Evolutionary conservation across 1,284 basidiomycete genomes (phyloP), one percentile per base, ranked within the genome.

Genomic region (Cryptococcus sp.): DNA sequence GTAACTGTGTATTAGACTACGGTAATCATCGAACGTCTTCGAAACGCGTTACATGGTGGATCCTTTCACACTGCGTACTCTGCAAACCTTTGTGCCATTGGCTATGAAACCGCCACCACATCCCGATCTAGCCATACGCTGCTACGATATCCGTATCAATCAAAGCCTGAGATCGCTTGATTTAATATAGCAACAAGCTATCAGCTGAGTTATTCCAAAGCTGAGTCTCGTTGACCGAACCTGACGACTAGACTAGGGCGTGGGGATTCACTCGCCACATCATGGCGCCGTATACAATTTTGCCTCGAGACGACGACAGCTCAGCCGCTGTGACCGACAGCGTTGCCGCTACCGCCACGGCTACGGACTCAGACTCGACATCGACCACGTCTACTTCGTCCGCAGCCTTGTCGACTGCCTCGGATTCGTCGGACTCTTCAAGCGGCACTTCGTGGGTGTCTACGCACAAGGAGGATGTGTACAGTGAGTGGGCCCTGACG

Each of bases 221-320:
- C 30, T 2, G 13, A 5, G 10, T 15, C 19, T 16, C n/a, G 3
- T 38, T 22, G 15, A 17, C 15, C 16, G 22, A 7, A 23, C 13
- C 11, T 25, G 5, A 19, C 3, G 3, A n/a, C 6, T 6, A 38
- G 25, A 25, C 25, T 3, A 25, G 25, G 25, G 17, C 49, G 35
- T 50, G 3, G 1, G 43, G 5, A 19, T 25, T 8, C 38, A 19
- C n/a, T 22, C 39, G 23, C 39, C 17, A 16, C 38, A 47, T n/a
- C 19, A 58, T 61, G 60, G 52, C 52, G 8, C 60, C 60, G 7
- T 52, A 54, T 48, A 17, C 56, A 25, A 42, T 54, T 35, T 11
- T 54, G 15, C 38, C 49, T 49, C 52, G 60, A 35, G 39, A 57
- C 22, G 50, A 58, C 42, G n/a, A n/a, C 42, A 22, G 22, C 42